Percentiles rank a stretch among this genome's conserved stretches.
phyloP scores from a whole-genome alignment of 768 basidiomycete species.

The Tulasnella sp. region DNA sequence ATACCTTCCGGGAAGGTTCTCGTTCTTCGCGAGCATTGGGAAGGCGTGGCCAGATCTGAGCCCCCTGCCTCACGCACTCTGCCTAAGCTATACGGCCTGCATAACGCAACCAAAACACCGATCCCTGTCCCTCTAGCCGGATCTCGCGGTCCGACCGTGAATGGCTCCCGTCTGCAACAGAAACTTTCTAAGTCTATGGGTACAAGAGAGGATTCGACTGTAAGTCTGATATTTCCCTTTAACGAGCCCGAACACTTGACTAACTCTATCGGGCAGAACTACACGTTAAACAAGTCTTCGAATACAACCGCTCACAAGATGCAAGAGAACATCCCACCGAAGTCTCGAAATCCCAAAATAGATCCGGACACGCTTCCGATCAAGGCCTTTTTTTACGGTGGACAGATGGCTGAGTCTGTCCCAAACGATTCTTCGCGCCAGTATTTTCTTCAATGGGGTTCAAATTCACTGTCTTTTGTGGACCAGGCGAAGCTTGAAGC shows the following conservation, averaged over 20 bases:
- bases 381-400: neutral
- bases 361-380: neutral
- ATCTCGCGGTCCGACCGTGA: neutral
- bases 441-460: neutral
- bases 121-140: neutral
- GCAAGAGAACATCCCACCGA: neutral
- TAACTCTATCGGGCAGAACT: neutral
- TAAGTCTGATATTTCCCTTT: neutral
- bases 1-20: neutral
- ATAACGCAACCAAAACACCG: neutral
- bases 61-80: neutral
- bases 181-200: neutral
- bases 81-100: neutral
- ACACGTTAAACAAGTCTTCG: neutral
- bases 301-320: neutral
- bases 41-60: neutral
- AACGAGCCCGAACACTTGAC: neutral
- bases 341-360: neutral
- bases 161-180: neutral
- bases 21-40: neutral
- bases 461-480: neutral
- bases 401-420: neutral
- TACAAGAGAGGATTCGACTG: neutral
- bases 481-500: neutral
- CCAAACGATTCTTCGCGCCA: neutral